Base-by-base conservation (phyloP, 495 filamentous ascomycete species). In the Aspergillus campestris region DNA sequence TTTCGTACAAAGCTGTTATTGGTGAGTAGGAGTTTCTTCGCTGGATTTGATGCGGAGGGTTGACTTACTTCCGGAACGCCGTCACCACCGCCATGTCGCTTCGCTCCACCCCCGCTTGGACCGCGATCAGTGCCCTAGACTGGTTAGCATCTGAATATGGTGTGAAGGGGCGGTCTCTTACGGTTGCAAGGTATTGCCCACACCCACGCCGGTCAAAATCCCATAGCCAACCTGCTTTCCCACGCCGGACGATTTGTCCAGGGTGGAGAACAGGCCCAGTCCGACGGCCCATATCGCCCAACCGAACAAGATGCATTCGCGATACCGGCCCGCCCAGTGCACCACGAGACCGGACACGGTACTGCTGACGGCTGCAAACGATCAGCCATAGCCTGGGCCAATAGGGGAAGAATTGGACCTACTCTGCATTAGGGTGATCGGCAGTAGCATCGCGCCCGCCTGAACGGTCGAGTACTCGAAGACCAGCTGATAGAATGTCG, bases 41-140 rank as follows among this genome's bases (percentile, higher is more conserved):
- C 34, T 12, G 7, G 12, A 35, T 38, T 8, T 33, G 35, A n/a
- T 38, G 30, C 28, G 34, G 3, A 29, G 14, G 13, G 8, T 7
- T 15, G 15, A 50, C 67, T 44, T 55, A 77, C 74, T 76, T 78
- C 30, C 74, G 60, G 46, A 73, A 74, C 5, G 69, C 63, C 6
- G 75, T 78, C 10, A 76, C 69, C 7, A 77, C 70, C 12, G 75
- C 75, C 73, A 76, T 78, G 29, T 78, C 72, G 24, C 65, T 58
- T 52, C 73, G 58, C 14, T 69, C 67, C 15, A 76, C 73, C 1
- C 73, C 72, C 6, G 73, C 73, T 53, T 77, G 73, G 11, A 75
- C 60, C 8, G 73, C 73, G 31, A 77, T 73, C 0, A 77, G 62
- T 15, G 71, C 45, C 7, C 61, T 60, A 29, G 30, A 12, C 12